These are phyloP conservation scores for Starmerella powellii DNA, from an alignment of 805 yeast genomes.

Conservation along the genomic window DNA sequence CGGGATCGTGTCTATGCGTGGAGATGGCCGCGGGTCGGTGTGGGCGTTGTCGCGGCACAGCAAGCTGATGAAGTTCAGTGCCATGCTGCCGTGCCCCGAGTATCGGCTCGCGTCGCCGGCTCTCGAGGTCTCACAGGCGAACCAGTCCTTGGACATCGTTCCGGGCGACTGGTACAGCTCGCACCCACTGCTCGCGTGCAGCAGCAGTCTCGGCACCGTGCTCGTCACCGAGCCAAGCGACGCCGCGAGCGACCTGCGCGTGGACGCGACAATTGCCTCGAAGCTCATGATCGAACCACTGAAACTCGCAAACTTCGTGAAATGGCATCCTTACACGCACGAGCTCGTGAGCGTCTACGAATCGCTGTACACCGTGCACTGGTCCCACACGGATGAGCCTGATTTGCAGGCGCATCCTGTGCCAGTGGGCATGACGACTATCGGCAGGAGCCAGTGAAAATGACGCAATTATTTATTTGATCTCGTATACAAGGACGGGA, in stretches of 20 bases:
- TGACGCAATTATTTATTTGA: too few species aligned
- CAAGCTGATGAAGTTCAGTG: constrained; percentile 10
- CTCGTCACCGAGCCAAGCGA: constrained; percentile 13
- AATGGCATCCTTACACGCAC: constrained; percentile 11
- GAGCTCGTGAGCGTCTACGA: constrained; percentile 2
- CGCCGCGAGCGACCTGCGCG: neutral
- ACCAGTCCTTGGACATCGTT: constrained; percentile 4
- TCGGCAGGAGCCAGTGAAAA: too few species aligned
- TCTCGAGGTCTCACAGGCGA: neutral
- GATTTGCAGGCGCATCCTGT: too few species aligned
- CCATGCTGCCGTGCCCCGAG: neutral
- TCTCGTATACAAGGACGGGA: too few species aligned
- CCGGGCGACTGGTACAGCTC: neutral
- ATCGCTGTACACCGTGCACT: neutral
- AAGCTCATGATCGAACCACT: neutral
- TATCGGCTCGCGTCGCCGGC: constrained; percentile 1
- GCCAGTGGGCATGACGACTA: neutral
- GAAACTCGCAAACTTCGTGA: constrained; percentile 1
- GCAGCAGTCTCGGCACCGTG: constrained; percentile 17
- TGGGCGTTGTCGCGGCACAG: constrained; percentile 22
- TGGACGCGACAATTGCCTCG: constrained; percentile 4
- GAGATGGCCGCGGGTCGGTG: constrained; percentile 7
- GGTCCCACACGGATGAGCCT: neutral
- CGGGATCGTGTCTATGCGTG: neutral
- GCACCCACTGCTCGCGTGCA: constrained; percentile 14